Base-by-base conservation (phyloP, 192 early-diverging fungal species). In the Backusella luteola region DNA sequence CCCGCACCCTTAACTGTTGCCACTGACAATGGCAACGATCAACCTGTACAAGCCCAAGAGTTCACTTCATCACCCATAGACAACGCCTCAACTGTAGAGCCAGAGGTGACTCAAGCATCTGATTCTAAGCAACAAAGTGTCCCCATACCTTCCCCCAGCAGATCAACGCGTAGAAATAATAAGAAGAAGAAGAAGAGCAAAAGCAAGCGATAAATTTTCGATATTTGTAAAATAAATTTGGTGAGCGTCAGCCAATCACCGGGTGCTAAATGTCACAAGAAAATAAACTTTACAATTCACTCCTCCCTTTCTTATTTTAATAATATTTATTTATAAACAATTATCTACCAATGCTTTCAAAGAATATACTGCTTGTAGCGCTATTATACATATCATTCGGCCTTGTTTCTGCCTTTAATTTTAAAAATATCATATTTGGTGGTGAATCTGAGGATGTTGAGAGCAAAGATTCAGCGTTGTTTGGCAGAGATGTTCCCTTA, bases 401-500 rank as follows among this genome's bases (percentile, higher is more conserved):
- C 26, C 56, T 63, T 63, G 56, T 63, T 63, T 56, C 53, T n/a
- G 53, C 53, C n/a, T 56, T 56, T 21, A 56, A 56, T 56, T 56
- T 56, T 56, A 56, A 56, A 56, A 26, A 56, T 9, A 56, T 56
- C 19, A 56, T 56, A 56, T 56, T 56, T 56, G 53, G 53, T 56
- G 53, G 21, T 9, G 53, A 56, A 21, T n/a, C n/a, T 21, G 53
- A 56, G 6, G 7, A 56, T 56, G 21, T 26, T 56, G n/a, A 56
- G n/a, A n/a, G 8, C 9, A 9, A 21, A 56, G 21, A 56, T 23
- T 56, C 53, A 21, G 8, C n/a, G 19, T 21, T 3, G 23, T 56
- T 56, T 56, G 53, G 53, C 0, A 56, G 53, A 23, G n/a, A 56
- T 56, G 2, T 56, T 56, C 53, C 53, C 2, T 56, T 56, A 56